These are phyloP conservation scores for Triticum monococcum DNA, from an alignment of 176 grass and related monocot species.

Conservation along the genomic window DNA sequence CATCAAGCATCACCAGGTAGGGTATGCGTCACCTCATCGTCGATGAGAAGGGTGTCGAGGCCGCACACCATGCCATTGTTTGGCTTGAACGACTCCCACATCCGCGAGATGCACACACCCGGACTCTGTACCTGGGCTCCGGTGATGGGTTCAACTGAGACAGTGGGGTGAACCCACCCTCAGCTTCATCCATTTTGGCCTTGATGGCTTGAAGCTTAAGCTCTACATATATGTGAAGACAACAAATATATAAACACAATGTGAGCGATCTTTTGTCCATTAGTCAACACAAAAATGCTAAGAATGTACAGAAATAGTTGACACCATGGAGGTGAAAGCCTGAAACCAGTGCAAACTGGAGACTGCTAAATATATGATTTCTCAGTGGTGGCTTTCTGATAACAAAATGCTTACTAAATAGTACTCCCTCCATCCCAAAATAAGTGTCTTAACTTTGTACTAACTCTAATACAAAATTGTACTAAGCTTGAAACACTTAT, in stretches of 20 bases:
- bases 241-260: no score
- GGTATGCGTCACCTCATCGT: constrained; percentile 2
- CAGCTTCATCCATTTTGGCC: constrained; percentile 13
- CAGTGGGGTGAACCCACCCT: constrained; percentile 10
- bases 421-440: no score
- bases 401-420: no score
- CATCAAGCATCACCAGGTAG: background rate
- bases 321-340: background rate
- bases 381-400: no score
- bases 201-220: background rate
- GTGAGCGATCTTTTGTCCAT: background rate
- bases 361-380: no score
- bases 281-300: background rate
- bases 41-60: constrained; percentile 25
- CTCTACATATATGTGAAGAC: background rate
- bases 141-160: background rate
- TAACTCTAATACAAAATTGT: no score
- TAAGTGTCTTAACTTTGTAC: no score
- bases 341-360: background rate
- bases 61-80: background rate
- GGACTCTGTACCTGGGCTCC: constrained; percentile 11
- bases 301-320: background rate
- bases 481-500: no score
- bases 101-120: constrained; percentile 3
- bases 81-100: constrained; percentile 12